Evolutionary conservation across 2,329 filamentous ascomycete species (phyloP).

Genomic region (Pseudopithomyces maydicus): DNA sequence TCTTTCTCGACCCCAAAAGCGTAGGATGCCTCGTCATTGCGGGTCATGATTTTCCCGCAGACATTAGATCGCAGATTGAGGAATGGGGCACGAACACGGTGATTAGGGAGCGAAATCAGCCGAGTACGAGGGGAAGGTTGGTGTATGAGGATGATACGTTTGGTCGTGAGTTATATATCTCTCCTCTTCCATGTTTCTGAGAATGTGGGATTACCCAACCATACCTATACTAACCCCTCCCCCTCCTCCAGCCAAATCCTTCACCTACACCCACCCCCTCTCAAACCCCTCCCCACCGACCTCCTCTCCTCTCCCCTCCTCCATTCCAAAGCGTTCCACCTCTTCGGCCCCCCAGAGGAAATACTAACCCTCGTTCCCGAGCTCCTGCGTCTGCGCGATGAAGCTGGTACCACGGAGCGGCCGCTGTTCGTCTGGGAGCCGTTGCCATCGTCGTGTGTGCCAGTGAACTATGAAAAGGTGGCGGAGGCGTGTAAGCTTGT

Average conservation of each 20-base stretch:
- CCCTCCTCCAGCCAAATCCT: conserved; percentile 19
- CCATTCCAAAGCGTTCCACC: conserved; percentile 19
- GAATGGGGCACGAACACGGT: conserved; percentile 15
- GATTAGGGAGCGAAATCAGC: conserved; percentile 8
- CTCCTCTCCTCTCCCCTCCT: conserved; percentile 16
- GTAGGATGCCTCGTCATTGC: conserved; percentile 26
- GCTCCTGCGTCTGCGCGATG: conserved; percentile 14
- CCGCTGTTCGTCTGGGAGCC: conserved; percentile 30
- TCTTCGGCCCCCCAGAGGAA: conserved; percentile 25
- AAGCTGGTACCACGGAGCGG: background rate
- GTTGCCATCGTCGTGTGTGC: conserved; percentile 19
- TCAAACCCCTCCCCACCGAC: conserved; percentile 15
- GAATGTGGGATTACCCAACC: no score
- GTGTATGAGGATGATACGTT: conserved; percentile 29
- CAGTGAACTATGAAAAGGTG: conserved; percentile 10
- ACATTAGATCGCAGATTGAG: conserved; percentile 7
- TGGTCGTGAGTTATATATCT: conserved; percentile 22
- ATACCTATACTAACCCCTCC: no score
- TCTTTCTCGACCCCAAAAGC: conserved; percentile 10
- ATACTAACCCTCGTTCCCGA: conserved; percentile 17
- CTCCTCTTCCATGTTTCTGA: no score
- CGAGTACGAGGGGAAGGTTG: conserved; percentile 19
- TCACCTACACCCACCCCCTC: conserved; percentile 21
- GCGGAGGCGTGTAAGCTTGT: conserved; percentile 20
- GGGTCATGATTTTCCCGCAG: conserved; percentile 22